phyloP scores from a whole-genome alignment of 1,139 yeast genomes.

The Candida sp. region DNA sequence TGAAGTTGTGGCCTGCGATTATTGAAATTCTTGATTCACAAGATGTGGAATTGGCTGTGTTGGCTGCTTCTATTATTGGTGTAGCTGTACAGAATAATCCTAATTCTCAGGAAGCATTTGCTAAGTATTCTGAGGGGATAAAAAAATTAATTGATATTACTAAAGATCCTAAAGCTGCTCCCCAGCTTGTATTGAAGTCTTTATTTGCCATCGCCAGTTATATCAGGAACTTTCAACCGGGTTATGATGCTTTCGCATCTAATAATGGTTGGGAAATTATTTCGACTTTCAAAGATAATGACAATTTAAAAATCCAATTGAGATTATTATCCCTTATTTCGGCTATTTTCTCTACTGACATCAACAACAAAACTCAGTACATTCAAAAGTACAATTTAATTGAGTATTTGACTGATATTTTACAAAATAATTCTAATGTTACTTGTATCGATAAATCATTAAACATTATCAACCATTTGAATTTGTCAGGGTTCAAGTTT shows the following conservation, averaged over 20 bases:
- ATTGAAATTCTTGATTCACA: constrained; percentile 47
- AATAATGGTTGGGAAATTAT: constrained; percentile 61
- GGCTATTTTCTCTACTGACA: constrained; percentile 53
- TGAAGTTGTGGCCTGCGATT: constrained; percentile 76
- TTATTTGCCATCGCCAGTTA: constrained; percentile 75
- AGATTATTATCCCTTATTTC: constrained; percentile 57
- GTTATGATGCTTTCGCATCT: constrained; percentile 52
- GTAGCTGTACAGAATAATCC: constrained; percentile 92
- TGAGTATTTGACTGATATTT: constrained; percentile 17
- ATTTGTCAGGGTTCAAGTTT: constrained; percentile 44
- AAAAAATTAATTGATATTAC: constrained; percentile 39
- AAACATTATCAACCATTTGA: constrained; percentile 49
- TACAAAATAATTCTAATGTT: constrained; percentile 16
- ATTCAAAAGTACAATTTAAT: constrained; percentile 43
- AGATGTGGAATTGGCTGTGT: constrained; percentile 43
- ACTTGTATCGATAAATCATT: constrained; percentile 62
- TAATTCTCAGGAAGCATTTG: constrained; percentile 63
- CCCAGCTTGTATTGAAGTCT: constrained; percentile 54
- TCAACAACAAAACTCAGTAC: constrained; percentile 32
- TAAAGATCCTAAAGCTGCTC: constrained; percentile 16
- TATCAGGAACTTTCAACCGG: constrained; percentile 65
- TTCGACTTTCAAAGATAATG: constrained; percentile 9
- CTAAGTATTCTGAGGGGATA: constrained; percentile 50
- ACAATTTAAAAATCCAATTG: constrained; percentile 41
- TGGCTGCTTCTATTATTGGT: constrained; percentile 76